These are phyloP conservation scores for Cordyceps militaris DNA, from an alignment of 2,329 filamentous ascomycete species.

Conservation along the genomic window DNA sequence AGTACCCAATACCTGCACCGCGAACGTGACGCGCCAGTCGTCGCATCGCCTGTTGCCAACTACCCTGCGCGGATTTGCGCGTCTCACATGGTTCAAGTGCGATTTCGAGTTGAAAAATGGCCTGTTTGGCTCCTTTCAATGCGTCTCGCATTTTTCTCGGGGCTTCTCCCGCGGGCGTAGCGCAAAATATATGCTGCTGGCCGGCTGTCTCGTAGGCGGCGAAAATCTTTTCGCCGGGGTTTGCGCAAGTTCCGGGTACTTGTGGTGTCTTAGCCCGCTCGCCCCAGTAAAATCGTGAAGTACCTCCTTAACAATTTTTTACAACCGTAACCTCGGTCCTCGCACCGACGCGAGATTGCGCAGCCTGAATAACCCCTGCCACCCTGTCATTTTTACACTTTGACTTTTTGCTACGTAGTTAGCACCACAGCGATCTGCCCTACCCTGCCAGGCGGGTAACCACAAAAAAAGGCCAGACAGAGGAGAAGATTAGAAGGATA, in stretches of 20 bases:
- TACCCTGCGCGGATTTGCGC: conserved; percentile 5
- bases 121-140: background rate
- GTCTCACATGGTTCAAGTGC: background rate
- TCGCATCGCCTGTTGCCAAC: background rate
- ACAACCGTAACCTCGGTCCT: background rate
- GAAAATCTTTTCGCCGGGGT: conserved; percentile 25
- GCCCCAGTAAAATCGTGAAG: conserved; percentile 14
- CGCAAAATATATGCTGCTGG: background rate
- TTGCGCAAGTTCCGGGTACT: conserved; percentile 22
- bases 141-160: background rate
- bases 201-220: conserved; percentile 12
- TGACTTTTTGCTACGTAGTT: background rate
- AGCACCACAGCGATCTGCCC: background rate
- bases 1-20: conserved; percentile 12
- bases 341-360: background rate
- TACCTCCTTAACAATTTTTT: conserved; percentile 34
- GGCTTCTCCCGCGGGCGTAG: background rate
- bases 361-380: background rate
- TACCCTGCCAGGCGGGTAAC: too few relatives aligned
- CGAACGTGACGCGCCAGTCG: conserved; percentile 8
- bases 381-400: background rate
- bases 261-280: background rate
- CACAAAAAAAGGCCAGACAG: too few relatives aligned
- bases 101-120: background rate
- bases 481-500: too few relatives aligned